A percentile compares a stretch with the other conserved stretches of the same genome.
phyloP scores from a whole-genome alignment of 805 yeast species.

The Metschnikowia picachoensis region DNA sequence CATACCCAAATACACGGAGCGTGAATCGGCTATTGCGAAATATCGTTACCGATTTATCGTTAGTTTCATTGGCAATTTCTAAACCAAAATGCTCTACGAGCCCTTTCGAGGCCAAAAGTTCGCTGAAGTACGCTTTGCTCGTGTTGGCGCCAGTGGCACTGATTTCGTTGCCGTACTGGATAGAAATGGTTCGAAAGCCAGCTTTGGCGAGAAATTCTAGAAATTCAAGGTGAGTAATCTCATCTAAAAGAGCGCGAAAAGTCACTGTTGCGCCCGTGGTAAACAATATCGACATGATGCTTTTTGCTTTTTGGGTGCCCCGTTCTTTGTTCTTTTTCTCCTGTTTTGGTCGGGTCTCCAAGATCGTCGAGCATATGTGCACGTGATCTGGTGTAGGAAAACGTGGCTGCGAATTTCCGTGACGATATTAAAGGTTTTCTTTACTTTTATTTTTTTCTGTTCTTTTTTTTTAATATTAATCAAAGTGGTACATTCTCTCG shows the following conservation, averaged over 20 bases:
- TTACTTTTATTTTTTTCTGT: too few relatives aligned
- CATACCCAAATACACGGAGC: constrained; percentile 27
- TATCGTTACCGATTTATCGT: constrained; percentile 16
- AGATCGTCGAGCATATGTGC: too few relatives aligned
- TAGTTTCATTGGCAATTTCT: constrained; percentile 12
- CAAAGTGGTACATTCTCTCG: too few relatives aligned
- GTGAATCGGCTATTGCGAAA: constrained; percentile 10
- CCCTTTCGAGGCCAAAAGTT: constrained; percentile 14
- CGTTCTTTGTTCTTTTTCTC: neutral
- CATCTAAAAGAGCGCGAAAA: constrained; percentile 55
- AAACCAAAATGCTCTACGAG: constrained; percentile 13
- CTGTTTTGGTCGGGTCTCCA: too few relatives aligned
- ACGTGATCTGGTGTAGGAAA: too few relatives aligned
- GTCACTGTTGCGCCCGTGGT: constrained; percentile 93
- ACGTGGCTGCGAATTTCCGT: too few relatives aligned
- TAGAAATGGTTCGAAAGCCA: constrained; percentile 31
- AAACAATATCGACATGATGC: constrained; percentile 41
- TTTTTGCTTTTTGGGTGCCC: neutral
- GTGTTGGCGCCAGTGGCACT: constrained; percentile 15
- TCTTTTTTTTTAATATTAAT: too few relatives aligned
- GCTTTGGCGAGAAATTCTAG: constrained; percentile 27
- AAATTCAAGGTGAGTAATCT: constrained; percentile 35
- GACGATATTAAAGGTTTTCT: too few relatives aligned
- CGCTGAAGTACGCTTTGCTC: constrained; percentile 23
- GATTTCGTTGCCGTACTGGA: constrained; percentile 35